Base-by-base conservation (phyloP, 768 basidiomycete genomes). In the Mycena chlorophos region DNA sequence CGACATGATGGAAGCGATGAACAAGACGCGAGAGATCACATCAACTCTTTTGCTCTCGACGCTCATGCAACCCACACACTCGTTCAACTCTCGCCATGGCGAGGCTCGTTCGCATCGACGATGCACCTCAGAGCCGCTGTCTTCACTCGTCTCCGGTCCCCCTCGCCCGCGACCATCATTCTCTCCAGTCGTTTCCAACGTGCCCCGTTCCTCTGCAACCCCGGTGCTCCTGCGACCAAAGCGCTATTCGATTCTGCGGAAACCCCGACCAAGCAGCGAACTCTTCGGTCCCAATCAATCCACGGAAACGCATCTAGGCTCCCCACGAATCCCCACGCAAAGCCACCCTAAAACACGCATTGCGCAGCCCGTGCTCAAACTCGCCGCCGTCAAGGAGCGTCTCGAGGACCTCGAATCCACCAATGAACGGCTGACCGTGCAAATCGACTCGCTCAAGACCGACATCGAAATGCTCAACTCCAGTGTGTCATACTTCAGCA, bases 351-450 rank as follows among this genome's bases (percentile, higher is more conserved):
- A 51, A 22, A 51, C 56, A 19, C 49, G 38, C 19, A 54, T 57
- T 22, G 56, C 47, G 0, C 49, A 53, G 14, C 49, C 55, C 14
- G 51, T 31, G 17, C 52, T 61, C 43, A 53, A 61, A n/a, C 47
- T 52, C 29, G 53, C 55, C 25, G 55, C 56, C 10, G 39, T 60
- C n/a, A 52, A 55, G 19, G 54, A 57, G 26, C 55, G 59, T 12
- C 52, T 68, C 49, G 29, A 54, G n/a, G 39, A 49, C 14, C 65
- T 76, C 43, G 66, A 71, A 52, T 57, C 55, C n/a, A 65, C 70
- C 48, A 68, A 71, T 54, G 60, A 57, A 17, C 49, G 45, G 10
- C 53, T 61, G 23, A 27, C 39, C n/a, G 56, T 57, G 13, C 60
- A 49, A 4, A 61, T 51, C 49, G 53, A 61, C 38, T 61, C 56